Evolutionary conservation across 192 early-diverging fungal genomes (phyloP).

Genomic region (Gryganskiella cystojenkinii): DNA sequence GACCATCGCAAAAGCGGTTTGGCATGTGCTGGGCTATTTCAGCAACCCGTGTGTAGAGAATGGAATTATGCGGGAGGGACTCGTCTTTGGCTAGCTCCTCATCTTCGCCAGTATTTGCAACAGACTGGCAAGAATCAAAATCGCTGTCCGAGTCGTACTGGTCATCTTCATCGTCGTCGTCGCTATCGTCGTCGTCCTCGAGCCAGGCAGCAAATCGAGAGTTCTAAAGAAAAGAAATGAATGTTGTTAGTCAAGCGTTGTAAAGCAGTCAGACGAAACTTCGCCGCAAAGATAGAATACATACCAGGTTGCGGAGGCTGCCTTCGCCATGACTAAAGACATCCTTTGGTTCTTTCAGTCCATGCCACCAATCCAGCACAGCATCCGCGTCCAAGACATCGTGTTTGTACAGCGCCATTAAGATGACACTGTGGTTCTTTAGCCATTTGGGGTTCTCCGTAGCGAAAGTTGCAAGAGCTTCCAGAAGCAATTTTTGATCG

Average conservation of each 20-base stretch:
- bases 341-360: conserved; percentile 12
- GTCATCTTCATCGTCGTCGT: conserved; percentile 33
- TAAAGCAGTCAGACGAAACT: neutral
- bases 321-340: conserved; percentile 24
- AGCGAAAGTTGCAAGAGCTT: conserved; percentile 22
- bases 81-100: too few species aligned
- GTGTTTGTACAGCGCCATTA: conserved; percentile 58
- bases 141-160: conserved; percentile 32
- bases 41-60: too few species aligned
- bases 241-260: neutral
- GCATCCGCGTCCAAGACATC: conserved; percentile 59
- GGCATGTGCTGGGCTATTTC: too few species aligned
- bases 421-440: conserved; percentile 49
- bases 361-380: conserved; percentile 57
- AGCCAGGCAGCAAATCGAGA: conserved; percentile 56
- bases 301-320: conserved; percentile 29
- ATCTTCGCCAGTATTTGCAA: too few species aligned
- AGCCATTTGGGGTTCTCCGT: conserved; percentile 11
- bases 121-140: conserved; percentile 21
- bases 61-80: too few species aligned
- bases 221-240: conserved; percentile 14
- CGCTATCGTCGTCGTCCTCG: conserved; percentile 45
- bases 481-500: conserved; percentile 44
- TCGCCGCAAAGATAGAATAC: too few species aligned
- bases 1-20: too few species aligned